These are phyloP conservation scores for Pleurotus djamor DNA, from an alignment of 768 basidiomycete species.

Conservation along the genomic window DNA sequence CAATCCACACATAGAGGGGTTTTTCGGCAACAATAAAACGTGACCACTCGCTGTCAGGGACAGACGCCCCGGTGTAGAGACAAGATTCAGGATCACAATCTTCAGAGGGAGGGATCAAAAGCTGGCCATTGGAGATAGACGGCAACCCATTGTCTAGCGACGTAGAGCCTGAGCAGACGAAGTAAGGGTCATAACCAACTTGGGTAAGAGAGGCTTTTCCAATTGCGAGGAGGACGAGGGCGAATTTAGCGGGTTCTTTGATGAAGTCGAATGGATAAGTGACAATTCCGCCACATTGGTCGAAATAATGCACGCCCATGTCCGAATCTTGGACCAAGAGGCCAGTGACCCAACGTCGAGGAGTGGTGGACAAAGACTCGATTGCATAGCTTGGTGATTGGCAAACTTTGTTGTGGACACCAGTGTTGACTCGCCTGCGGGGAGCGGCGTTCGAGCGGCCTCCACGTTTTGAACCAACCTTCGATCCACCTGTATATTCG, in stretches of 20 bases:
- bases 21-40: not conserved
- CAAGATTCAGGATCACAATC: not conserved
- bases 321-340: conserved; percentile 15
- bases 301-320: conserved; percentile 22
- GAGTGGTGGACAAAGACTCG: conserved; percentile 13
- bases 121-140: not conserved
- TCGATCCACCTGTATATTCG: not conserved
- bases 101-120: not conserved
- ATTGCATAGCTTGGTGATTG: conserved; percentile 12
- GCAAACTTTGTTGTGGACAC: not conserved
- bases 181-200: conserved; percentile 15
- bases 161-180: conserved; percentile 5
- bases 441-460: not conserved
- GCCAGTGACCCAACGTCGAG: conserved; percentile 17
- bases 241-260: conserved; percentile 12
- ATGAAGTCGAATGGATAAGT: conserved; percentile 17
- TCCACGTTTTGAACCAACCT: not conserved
- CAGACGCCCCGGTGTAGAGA: not conserved
- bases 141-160: not conserved
- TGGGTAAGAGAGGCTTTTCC: not conserved
- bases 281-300: conserved; percentile 18
- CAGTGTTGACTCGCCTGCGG: not conserved
- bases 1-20: conserved; percentile 12
- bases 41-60: not conserved
- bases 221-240: conserved; percentile 11